phyloP scores from a whole-genome alignment of 2,329 filamentous ascomycete genomes.

The Plectosphaerella sp. region DNA sequence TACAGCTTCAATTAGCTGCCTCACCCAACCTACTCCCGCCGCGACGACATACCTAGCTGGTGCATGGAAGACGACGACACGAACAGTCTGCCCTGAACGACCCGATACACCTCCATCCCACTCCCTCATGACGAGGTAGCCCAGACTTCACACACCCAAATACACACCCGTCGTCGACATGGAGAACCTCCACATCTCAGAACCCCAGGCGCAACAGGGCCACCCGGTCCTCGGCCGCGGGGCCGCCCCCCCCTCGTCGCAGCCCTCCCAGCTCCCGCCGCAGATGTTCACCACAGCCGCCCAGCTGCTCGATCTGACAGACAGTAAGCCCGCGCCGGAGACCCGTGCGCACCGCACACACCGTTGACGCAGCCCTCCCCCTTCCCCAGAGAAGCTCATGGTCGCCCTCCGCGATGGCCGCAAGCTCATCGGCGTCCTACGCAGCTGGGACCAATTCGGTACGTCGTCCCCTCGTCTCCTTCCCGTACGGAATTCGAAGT shows the following conservation, averaged over 20 bases:
- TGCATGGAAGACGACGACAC: neutral
- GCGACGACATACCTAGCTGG: neutral
- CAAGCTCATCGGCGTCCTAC: slow-evolving; percentile 86
- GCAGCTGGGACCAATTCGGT: slow-evolving; percentile 99
- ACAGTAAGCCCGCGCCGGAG: slow-evolving; percentile 63
- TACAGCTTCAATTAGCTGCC: no score
- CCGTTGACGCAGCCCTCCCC: slow-evolving; percentile 2
- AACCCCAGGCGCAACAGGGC: slow-evolving; percentile 32
- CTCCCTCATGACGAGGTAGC: neutral
- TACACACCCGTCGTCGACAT: slow-evolving; percentile 26
- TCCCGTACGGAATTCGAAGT: no score
- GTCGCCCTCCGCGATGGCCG: slow-evolving; percentile 87
- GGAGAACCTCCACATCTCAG: slow-evolving; percentile 50
- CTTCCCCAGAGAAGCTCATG: slow-evolving; percentile 78
- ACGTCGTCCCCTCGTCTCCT: slow-evolving; percentile 26
- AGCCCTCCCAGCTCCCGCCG: slow-evolving; percentile 62
- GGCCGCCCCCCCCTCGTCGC: slow-evolving; percentile 24
- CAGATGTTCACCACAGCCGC: slow-evolving; percentile 99
- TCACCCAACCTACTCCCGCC: no score
- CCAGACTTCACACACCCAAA: neutral
- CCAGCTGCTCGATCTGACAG: slow-evolving; percentile 90
- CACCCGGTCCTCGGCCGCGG: slow-evolving; percentile 22
- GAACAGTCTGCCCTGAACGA: neutral
- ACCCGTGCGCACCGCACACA: neutral
- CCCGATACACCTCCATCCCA: neutral